Base-by-base conservation (phyloP, 2,329 filamentous ascomycete species). In the Colletotrichum theobromicola region DNA sequence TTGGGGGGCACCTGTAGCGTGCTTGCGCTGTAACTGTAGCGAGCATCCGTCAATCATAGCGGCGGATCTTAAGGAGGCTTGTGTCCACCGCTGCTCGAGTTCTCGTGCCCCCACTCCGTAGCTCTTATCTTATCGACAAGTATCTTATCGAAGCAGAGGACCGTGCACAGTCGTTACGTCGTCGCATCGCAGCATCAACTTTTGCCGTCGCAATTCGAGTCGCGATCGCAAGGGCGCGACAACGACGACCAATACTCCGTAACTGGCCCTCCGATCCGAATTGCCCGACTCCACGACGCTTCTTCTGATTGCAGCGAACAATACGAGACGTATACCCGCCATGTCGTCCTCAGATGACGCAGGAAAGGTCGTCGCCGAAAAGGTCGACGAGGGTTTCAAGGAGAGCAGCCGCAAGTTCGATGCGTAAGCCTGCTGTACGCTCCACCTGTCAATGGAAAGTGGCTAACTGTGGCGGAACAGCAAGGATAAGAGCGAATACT, bases 401-500 rank as follows among this genome's bases (percentile, higher is more conserved):
- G 72, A 75, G 34, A 75, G 72, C 46, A 91, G 91, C 80, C 84
- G 86, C 73, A 93, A 92, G 79, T 95, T 94, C 79, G 86, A 92
- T 78, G 89, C 86, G 93, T 93, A 84, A 79, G 87, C 80, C 68
- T 46, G 60, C 8, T 18, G 60, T 53, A 9, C 34, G 28, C 42
- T 37, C 67, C 70, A n/a, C 60, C 42, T 26, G 18, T 15, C 21
- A 7, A 21, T 21, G 24, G 12, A 30, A 50, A 3, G 16, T n/a
- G 10, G 24, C n/a, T 32, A 28, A 60, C 34, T 60, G n/a, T 58
- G 21, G 24, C 32, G 28, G 60, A 37, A 75, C 80, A 98, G 96
- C 78, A 98, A 98, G 88, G 90, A 89, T 70, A 91, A 93, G 81
- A 98, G 95, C 88, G 93, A 98, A 83, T 98, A 94, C 86, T 95